Base-by-base conservation (phyloP, 83 land plant genomes). In the Picea abies region DNA sequence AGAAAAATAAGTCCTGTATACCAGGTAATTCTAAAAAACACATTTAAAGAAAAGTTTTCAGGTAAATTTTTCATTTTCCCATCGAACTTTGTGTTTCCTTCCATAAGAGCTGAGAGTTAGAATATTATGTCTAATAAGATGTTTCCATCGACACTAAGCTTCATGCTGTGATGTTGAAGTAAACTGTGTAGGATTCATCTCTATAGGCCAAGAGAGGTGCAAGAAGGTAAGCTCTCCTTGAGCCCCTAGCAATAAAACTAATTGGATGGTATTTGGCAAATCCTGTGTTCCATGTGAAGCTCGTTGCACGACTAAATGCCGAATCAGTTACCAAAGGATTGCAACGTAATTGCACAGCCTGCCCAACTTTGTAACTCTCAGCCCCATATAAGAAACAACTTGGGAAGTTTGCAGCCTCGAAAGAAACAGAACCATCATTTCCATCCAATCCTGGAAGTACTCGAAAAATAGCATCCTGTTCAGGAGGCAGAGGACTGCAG, bases 141-240 rank as follows among this genome's bases (percentile, higher is more conserved):
- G 14, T 12, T 56, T 56, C 58, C 58, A 56, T 56, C 3, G 14
- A 3, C 3, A 12, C 58, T 2, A 56, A 12, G 3, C 15, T 56
- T 56, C 15, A 56, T 12, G 15, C 15, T 60, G 80, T 60, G 41
- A 90, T 83, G 81, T 93, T 86, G 84, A 96, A 96, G 83, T 92
- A 96, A 22, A 86, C 94, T 11, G 91, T 96, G 67, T 94, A 94
- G 20, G 80, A 88, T 83, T 96, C 98, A 91, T 96, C 98, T 79
- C 82, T 90, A 71, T 86, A 79, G 69, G 87, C 85, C 82, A 68
- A 76, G 16, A 96, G 81, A 63, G 98, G 98, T 17, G 76, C 69
- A 32, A 96, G 83, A 32, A 96, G 85, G 81, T 84, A 96, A 76
- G 81, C 84, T 83, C 90, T 84, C 16, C 62, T 80, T 29, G 20